These are phyloP conservation scores for Pelargonium citronellum DNA, from an alignment of 441 rosid genomes.

Conservation along the genomic window DNA sequence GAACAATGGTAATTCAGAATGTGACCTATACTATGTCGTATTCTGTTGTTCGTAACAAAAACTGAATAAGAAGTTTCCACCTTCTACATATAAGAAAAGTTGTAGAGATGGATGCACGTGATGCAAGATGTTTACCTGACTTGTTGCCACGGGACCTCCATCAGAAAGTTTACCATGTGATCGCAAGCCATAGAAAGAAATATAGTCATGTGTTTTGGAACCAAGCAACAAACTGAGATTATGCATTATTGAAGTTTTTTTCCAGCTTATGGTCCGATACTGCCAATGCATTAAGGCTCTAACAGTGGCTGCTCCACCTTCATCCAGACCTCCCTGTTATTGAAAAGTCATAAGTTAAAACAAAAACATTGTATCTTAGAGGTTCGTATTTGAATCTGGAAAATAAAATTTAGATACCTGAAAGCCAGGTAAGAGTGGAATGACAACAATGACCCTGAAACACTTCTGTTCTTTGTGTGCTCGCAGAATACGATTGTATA, in stretches of 20 bases:
- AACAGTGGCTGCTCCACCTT: conserved; percentile 93
- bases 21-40: neutral
- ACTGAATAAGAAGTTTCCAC: neutral
- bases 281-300: conserved; percentile 99
- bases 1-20: conserved; percentile 15
- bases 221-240: conserved; percentile 71
- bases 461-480: conserved; percentile 79
- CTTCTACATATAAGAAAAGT: conserved; percentile 1
- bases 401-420: conserved; percentile 48
- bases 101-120: neutral
- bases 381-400: conserved; percentile 9
- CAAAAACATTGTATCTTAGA: conserved; percentile 3
- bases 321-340: conserved; percentile 92
- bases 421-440: conserved; percentile 97
- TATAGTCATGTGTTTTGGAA: conserved; percentile 65
- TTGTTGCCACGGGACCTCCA: conserved; percentile 84
- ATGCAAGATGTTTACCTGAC: conserved; percentile 57
- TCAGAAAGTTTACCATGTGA: conserved; percentile 76
- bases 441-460: conserved; percentile 84
- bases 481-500: conserved; percentile 71
- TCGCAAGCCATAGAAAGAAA: conserved; percentile 95
- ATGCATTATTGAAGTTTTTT: conserved; percentile 78
- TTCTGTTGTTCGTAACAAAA: neutral
- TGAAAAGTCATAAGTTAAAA: conserved; percentile 9
- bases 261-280: conserved; percentile 88